Evolutionary conservation across 306 rosid genomes (phyloP), one percentile per base, ranked within the genome.

Genomic region (Aeschynomene evenia): DNA sequence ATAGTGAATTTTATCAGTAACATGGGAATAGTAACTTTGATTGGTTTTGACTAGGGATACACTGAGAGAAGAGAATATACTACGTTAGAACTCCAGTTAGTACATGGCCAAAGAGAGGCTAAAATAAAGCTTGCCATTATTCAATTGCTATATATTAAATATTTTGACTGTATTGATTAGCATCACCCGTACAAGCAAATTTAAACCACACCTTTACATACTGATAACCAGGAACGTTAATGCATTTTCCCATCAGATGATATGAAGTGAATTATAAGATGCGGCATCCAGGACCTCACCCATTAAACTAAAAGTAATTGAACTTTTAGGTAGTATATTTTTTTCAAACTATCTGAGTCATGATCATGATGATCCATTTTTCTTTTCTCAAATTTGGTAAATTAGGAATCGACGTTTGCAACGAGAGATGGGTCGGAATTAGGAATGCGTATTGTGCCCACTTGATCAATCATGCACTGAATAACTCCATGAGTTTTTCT

Each of bases 401-500:
- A n/a, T n/a, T n/a, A n/a, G n/a, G n/a, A n/a, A n/a, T n/a, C n/a
- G n/a, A n/a, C n/a, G n/a, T n/a, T n/a, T n/a, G n/a, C n/a, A n/a
- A n/a, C n/a, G n/a, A n/a, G n/a, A n/a, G n/a, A n/a, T n/a, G n/a
- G 34, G 2, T 62, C 73, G 0, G 86, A 65, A n/a, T n/a, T n/a
- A 28, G 81, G 73, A 18, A 78, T 80, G n/a, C 43, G 75, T n/a
- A n/a, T 16, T n/a, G 80, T 52, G 22, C 79, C 66, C 22, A 79
- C 78, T 85, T 89, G 52, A 70, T 88, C 95, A 19, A 89, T 80
- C 18, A 87, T 75, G 61, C n/a, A n/a, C n/a, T n/a, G n/a, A n/a
- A n/a, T n/a, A n/a, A n/a, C n/a, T n/a, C n/a, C n/a, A n/a, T n/a
- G n/a, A n/a, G n/a, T n/a, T n/a, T n/a, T n/a, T 83, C 88, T 48